Base-by-base conservation (phyloP, 202 grass and related monocot species). In the Dendrocalamus latiflorus region DNA sequence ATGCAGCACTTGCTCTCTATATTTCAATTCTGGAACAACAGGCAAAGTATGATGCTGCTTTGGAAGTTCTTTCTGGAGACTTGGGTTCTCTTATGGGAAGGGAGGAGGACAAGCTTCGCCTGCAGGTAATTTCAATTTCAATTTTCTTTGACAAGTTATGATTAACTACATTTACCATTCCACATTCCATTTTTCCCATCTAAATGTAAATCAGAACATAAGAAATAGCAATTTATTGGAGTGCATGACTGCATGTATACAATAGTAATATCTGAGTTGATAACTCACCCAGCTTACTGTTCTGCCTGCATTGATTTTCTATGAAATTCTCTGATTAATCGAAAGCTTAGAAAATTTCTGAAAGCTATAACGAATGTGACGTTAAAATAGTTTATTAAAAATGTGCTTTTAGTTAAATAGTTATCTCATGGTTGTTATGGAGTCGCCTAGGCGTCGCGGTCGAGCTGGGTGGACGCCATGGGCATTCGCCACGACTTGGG, bases 11-110 rank as follows among this genome's bases (percentile, higher is more conserved):
- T 9, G 49, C 84, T 51, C 78, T 99, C 55, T 96, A 94, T 70
- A 75, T 99, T 85, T 94, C 96, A 86, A 88, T 99, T 81, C 77
- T 99, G 86, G 96, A 99, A 89, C 91, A 99, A 79, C 93, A 99
- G 86, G 72, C 74, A 76, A 99, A 99, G 66, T 99, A 88, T 81
- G 96, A 91, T 68, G 61, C 78, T 77, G 93, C 96, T 75, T 80
- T 96, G 82, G 93, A 99, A 87, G 77, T 99, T 79, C 88, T 99
- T 86, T 96, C 93, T 84, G 93, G 96, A 63, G 84, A 99, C 64
- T 75, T 99, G 65, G 96, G 96, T n/a, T 93, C 89, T 88, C 93
- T 99, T 54, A 83, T 99, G 78, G 93, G 85, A 91, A 92, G 91
- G 77, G 89, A 96, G 72, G 96, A 92, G 48, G 96, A 99, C 64